Evolutionary conservation across 2,329 filamentous ascomycete species (phyloP).

Genomic region (Botrytis porri): DNA sequence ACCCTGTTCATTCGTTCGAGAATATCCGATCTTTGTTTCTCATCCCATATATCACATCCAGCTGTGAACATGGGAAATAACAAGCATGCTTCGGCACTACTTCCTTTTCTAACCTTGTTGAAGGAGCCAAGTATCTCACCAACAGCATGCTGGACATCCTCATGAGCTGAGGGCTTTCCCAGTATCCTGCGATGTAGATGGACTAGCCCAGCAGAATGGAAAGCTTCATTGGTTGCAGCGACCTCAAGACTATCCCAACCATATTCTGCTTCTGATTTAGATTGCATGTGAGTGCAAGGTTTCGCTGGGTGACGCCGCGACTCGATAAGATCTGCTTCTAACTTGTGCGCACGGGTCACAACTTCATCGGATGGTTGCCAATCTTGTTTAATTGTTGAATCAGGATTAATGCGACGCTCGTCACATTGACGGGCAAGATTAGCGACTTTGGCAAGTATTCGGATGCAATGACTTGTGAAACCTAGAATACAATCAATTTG

Average conservation of each 20-base stretch:
- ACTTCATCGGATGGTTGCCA: slow-evolving; percentile 59
- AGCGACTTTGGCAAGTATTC: slow-evolving; percentile 68
- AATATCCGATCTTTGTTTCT: slow-evolving; percentile 56
- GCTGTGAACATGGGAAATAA: slow-evolving; percentile 82
- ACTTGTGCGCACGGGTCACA: slow-evolving; percentile 53
- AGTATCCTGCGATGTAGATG: slow-evolving; percentile 74
- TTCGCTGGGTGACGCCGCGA: slow-evolving; percentile 46
- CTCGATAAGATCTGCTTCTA: slow-evolving; percentile 60
- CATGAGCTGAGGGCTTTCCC: slow-evolving; percentile 54
- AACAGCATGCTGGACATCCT: slow-evolving; percentile 61
- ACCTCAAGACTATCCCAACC: slow-evolving; percentile 62
- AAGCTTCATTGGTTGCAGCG: slow-evolving; percentile 71
- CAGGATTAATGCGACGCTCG: slow-evolving; percentile 56
- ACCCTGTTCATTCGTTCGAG: slow-evolving; percentile 63
- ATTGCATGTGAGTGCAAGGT: slow-evolving; percentile 45
- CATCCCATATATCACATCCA: slow-evolving; percentile 66
- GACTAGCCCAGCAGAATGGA: slow-evolving; percentile 74
- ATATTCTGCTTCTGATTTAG: slow-evolving; percentile 47
- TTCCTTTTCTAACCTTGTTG: slow-evolving; percentile 59
- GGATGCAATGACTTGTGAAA: slow-evolving; percentile 69
- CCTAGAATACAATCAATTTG: slow-evolving; percentile 79
- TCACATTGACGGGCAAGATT: slow-evolving; percentile 69
- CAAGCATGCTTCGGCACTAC: slow-evolving; percentile 70
- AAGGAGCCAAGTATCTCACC: slow-evolving; percentile 61
- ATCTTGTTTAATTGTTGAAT: slow-evolving; percentile 48